Evolutionary conservation across 768 basidiomycete genomes (phyloP).

Genomic region (Russula emetica): DNA sequence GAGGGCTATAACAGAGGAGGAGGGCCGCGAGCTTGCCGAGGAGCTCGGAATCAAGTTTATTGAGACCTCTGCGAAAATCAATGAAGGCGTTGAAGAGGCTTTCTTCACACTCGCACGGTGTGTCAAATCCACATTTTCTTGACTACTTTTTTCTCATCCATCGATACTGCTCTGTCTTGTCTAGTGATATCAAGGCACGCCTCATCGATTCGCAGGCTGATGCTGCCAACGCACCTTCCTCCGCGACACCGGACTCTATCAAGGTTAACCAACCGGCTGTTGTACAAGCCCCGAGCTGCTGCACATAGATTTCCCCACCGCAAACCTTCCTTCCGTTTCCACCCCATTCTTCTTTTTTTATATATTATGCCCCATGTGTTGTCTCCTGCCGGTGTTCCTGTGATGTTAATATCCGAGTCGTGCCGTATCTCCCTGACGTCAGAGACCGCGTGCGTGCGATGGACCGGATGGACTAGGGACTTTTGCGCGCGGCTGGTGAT

Average conservation of each 20-base stretch:
- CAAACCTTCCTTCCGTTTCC: not conserved
- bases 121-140: conserved; percentile 31
- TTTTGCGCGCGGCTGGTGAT: not conserved
- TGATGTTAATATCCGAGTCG: conserved; percentile 8
- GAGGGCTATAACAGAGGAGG: conserved; percentile 84
- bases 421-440: conserved; percentile 6
- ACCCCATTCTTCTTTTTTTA: conserved; percentile 5
- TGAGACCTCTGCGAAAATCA: conserved; percentile 96
- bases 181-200: conserved; percentile 94
- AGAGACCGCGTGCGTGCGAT: conserved; percentile 31
- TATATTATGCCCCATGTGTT: conserved; percentile 10
- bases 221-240: conserved; percentile 38
- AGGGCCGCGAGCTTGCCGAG: conserved; percentile 86
- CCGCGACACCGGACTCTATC: conserved; percentile 51
- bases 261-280: conserved; percentile 58
- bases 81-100: conserved; percentile 97
- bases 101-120: conserved; percentile 97
- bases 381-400: conserved; percentile 2
- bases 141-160: not conserved
- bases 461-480: conserved; percentile 28
- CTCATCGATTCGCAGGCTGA: conserved; percentile 92
- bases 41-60: conserved; percentile 96
- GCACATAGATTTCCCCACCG: conserved; percentile 34
- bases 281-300: conserved; percentile 42
- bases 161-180: not conserved